These are phyloP conservation scores for Fusarium armeniacum DNA, from an alignment of 2,329 filamentous ascomycete genomes.

Conservation along the genomic window DNA sequence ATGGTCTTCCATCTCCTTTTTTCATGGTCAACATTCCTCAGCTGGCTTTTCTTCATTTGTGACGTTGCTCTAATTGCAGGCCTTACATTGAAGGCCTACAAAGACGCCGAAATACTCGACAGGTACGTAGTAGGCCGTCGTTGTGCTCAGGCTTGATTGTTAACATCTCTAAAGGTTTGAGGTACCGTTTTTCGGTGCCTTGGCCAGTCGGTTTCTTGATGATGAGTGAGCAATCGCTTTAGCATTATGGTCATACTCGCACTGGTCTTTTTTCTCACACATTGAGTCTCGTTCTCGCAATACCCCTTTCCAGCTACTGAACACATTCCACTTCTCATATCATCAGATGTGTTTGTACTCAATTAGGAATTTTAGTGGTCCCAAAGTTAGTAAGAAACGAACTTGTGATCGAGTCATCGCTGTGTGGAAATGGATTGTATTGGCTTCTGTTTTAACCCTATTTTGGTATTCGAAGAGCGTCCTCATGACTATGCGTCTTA, in stretches of 20 bases:
- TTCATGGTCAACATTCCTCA: constrained; percentile 85
- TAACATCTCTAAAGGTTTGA: constrained; percentile 73
- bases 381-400: background rate
- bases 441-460: background rate
- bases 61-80: constrained; percentile 84
- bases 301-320: constrained; percentile 31
- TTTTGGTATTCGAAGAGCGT: background rate
- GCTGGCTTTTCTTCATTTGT: constrained; percentile 83
- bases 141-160: background rate
- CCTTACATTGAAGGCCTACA: constrained; percentile 83
- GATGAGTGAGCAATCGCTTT: constrained; percentile 70
- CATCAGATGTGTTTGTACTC: background rate
- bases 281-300: constrained; percentile 24
- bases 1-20: constrained; percentile 88
- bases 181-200: constrained; percentile 84
- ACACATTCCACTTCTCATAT: constrained; percentile 5
- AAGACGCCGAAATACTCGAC: constrained; percentile 79
- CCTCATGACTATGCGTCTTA: background rate
- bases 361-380: background rate
- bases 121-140: constrained; percentile 59
- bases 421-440: background rate
- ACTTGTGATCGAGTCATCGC: background rate
- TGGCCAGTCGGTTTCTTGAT: constrained; percentile 91
- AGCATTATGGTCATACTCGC: background rate
- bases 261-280: constrained; percentile 1